Evolutionary conservation across 306 rosid species (phyloP), one percentile per base, ranked within the genome.

Genomic region (Herpetospermum pedunculosum): DNA sequence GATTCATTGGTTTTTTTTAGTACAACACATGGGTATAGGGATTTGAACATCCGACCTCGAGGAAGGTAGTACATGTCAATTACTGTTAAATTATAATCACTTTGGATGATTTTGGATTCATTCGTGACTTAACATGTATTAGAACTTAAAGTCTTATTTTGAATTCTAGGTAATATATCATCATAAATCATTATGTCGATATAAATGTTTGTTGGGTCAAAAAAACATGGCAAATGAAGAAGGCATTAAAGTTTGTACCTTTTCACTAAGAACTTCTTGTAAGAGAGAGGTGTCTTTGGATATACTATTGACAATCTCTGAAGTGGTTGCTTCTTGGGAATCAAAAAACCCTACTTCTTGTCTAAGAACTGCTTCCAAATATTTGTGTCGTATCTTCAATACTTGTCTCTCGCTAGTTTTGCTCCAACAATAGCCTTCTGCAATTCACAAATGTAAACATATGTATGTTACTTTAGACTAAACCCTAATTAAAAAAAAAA

Each of bases 381-480:
- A 94, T 87, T 84, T 91, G 84, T 88, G 89, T 2, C 97, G 91
- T 81, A 94, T 89, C 80, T 81, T 88, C 79, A 89, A 73, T 41
- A 91, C 92, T 46, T 86, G 98, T 47, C 98, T 87, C 84, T 94
- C 98, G 13, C 96, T 91, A 23, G 97, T 94, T 88, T 91, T 94
- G 80, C 98, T 91, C 98, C 98, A 94, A 62, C 98, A 94, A 52
- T 86, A 91, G 3, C 98, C 98, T 79, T 94, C 98, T 94, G 87
- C 84, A 30, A 15, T 48, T 48, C 54, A 48, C 2, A 48, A 18
- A 48, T 18, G 13, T 0, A 50, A 2, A 50, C 54, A n/a, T 18
- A 1, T 49, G n/a, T 8, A 48, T n/a, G n/a, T n/a, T 48, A 48
- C 53, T 48, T 48, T 16, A n/a, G n/a, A n/a, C n/a, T n/a, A n/a